phyloP scores from a whole-genome alignment of 139 green algal genomes.

The Astrephomene gubernaculifera region DNA sequence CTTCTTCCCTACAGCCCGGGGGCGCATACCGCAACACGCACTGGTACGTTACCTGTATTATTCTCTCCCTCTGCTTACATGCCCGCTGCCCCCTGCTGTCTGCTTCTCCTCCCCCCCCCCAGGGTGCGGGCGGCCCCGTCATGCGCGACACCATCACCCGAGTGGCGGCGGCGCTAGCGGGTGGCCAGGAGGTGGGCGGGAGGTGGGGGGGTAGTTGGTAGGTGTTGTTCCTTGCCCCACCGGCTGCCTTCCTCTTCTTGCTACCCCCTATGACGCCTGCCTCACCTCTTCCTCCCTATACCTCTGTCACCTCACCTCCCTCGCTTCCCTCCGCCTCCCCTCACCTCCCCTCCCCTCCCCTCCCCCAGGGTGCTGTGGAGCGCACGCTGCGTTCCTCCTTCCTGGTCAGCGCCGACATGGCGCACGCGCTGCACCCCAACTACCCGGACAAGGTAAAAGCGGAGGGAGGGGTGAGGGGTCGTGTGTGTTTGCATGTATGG shows the following conservation, averaged over 20 bases:
- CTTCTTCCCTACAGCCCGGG: no score
- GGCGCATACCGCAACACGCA: no score
- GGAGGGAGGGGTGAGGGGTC: neutral
- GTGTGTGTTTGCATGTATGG: neutral
- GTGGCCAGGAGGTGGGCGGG: conserved; percentile 34
- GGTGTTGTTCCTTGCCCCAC: neutral
- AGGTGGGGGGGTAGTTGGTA: neutral
- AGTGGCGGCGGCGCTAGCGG: conserved; percentile 69
- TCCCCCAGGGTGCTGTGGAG: conserved; percentile 72
- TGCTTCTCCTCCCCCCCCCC: neutral
- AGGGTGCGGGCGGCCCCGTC: conserved; percentile 89
- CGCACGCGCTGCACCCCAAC: conserved; percentile 96
- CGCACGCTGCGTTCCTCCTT: conserved; percentile 68
- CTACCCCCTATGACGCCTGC: neutral
- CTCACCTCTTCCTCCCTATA: neutral
- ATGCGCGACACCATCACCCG: conserved; percentile 92
- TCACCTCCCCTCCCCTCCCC: neutral
- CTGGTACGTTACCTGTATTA: no score
- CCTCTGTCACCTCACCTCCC: neutral
- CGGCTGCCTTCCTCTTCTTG: neutral
- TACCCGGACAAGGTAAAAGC: conserved; percentile 71
- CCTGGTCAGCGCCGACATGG: conserved; percentile 96
- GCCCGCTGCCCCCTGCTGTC: neutral
- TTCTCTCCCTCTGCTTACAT: neutral
- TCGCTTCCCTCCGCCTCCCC: neutral